A percentile compares a stretch with the other conserved stretches of the same genome.
Conservation (phyloP, 1,284 basidiomycete species). For the Melampsora americana region DNA sequence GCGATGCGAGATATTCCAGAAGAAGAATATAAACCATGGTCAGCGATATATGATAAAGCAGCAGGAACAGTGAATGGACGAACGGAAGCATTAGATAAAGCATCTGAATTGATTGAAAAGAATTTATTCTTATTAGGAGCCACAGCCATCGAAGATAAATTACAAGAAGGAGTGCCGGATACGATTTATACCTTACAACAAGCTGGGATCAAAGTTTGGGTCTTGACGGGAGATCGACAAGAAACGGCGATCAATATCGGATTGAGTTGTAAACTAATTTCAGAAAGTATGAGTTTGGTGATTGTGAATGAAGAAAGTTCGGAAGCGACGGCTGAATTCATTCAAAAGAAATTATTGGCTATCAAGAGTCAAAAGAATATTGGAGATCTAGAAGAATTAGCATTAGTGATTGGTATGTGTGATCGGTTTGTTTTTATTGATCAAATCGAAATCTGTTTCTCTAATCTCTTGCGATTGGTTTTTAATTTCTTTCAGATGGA, state of each 20-base stretch:
- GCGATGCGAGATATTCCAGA: constrained; percentile 87
- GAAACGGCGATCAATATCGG: constrained; percentile 99
- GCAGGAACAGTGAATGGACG: constrained; percentile 88
- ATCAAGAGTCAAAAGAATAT: constrained; percentile 82
- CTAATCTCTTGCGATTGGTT: no score
- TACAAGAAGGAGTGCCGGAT: constrained; percentile 98
- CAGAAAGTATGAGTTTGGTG: constrained; percentile 96
- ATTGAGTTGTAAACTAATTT: constrained; percentile 91
- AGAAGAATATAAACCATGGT: constrained; percentile 87
- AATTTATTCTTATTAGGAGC: constrained; percentile 89
- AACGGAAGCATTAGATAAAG: constrained; percentile 86
- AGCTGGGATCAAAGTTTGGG: constrained; percentile 99
- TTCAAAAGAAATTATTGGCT: constrained; percentile 80
- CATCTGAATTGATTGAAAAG: constrained; percentile 92
- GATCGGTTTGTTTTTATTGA: neutral
- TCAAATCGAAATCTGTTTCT: neutral
- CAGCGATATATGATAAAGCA: constrained; percentile 79
- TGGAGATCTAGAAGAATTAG: constrained; percentile 90
- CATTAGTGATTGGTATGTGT: constrained; percentile 72
- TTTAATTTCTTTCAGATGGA: constrained; percentile 86
- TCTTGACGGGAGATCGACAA: constrained; percentile 93
- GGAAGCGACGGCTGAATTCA: constrained; percentile 76
- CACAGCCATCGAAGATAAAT: constrained; percentile 96
- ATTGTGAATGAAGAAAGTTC: constrained; percentile 88
- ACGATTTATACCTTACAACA: constrained; percentile 95